These are phyloP conservation scores for Pseudogymnoascus sp. DNA, from an alignment of 2,329 filamentous ascomycete species.

Conservation along the genomic window DNA sequence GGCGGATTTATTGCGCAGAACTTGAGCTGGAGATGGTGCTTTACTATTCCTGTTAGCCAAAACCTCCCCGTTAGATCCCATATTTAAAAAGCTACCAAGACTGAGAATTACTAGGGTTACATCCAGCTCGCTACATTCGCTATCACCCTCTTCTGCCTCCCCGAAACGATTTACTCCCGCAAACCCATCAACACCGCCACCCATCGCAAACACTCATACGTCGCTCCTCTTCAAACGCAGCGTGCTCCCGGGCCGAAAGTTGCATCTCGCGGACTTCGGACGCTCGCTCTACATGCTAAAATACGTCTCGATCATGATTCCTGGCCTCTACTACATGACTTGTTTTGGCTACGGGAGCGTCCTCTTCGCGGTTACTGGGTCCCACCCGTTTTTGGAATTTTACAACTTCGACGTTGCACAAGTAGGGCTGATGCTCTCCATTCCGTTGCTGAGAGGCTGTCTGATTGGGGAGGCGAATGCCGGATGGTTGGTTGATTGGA, in stretches of 20 bases:
- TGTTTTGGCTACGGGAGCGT: conserved; percentile 22
- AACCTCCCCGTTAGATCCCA: conserved; percentile 18
- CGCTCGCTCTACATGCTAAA: conserved; percentile 23
- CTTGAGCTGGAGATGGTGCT: conserved; percentile 20
- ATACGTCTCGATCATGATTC: conserved; percentile 22
- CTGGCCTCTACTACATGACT: conserved; percentile 25
- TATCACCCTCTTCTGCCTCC: conserved; percentile 24
- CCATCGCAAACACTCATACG: conserved; percentile 19
- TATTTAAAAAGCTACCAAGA: conserved; percentile 20
- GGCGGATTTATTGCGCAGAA: conserved; percentile 25
- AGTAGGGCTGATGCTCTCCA: too few species aligned
- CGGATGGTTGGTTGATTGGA: conserved; percentile 24
- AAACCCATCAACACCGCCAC: conserved; percentile 19
- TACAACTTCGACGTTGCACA: too few species aligned
- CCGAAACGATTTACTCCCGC: conserved; percentile 25
- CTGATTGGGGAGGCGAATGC: conserved; percentile 23
- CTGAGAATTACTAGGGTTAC: conserved; percentile 25
- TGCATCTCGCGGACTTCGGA: conserved; percentile 21
- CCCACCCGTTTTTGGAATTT: too few species aligned
- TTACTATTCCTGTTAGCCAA: not conserved
- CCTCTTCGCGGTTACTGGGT: too few species aligned
- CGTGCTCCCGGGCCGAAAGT: conserved; percentile 20
- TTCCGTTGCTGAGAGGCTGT: conserved; percentile 13
- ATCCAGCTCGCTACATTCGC: conserved; percentile 18
- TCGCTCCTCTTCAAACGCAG: conserved; percentile 10